Evolutionary conservation across 768 basidiomycete genomes (phyloP).

Genomic region (Coprinopsis cinerea): DNA sequence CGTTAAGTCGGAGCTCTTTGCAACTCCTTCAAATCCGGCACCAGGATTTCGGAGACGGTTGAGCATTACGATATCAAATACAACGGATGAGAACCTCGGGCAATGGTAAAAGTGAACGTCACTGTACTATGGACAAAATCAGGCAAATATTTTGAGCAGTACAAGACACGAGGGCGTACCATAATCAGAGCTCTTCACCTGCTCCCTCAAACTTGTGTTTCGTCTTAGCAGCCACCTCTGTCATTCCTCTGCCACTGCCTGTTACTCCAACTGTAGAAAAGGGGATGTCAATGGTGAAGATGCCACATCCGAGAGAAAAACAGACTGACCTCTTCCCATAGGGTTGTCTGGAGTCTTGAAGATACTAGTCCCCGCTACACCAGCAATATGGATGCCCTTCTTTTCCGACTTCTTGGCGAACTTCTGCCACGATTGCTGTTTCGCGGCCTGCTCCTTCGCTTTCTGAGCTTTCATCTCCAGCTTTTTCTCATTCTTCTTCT

Average conservation of each 20-base stretch:
- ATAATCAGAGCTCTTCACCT: conserved; percentile 40
- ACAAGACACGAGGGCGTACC: background rate
- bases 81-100: background rate
- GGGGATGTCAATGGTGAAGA: conserved; percentile 14
- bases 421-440: conserved; percentile 89
- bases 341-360: conserved; percentile 95
- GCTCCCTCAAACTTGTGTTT: conserved; percentile 69
- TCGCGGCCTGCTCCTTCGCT: conserved; percentile 79
- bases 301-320: conserved; percentile 13
- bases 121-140: background rate
- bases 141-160: background rate
- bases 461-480: conserved; percentile 76
- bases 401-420: conserved; percentile 93
- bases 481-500: conserved; percentile 96
- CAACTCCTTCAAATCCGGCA: background rate
- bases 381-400: conserved; percentile 89
- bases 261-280: conserved; percentile 79
- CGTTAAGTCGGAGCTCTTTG: background rate
- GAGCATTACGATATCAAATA: background rate
- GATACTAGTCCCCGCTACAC: conserved; percentile 82
- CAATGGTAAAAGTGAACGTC: background rate
- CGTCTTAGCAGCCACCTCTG: conserved; percentile 54
- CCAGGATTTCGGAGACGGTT: background rate
- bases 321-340: conserved; percentile 64
- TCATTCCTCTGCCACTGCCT: conserved; percentile 87